Conservation (phyloP, 768 basidiomycete genomes). For the Boletales sp. region DNA sequence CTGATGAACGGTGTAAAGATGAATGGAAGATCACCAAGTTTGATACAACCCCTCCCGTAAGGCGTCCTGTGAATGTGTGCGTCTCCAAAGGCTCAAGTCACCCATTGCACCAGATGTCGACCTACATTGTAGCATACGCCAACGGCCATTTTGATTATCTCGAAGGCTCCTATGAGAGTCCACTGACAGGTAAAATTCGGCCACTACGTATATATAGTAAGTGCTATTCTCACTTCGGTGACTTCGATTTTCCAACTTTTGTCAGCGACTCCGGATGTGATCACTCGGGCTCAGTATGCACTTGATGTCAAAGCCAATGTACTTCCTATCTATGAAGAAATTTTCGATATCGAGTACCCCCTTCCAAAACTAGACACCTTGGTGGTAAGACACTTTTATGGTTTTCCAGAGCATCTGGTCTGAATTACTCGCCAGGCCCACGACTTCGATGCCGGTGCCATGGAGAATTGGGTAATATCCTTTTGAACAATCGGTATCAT, state of each 20-base stretch:
- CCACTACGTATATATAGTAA: slow-evolving; percentile 83
- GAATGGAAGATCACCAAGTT: slow-evolving; percentile 85
- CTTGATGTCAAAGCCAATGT: slow-evolving; percentile 83
- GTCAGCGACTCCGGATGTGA: slow-evolving; percentile 74
- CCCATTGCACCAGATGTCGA: slow-evolving; percentile 59
- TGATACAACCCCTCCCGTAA: slow-evolving; percentile 68
- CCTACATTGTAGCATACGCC: slow-evolving; percentile 86
- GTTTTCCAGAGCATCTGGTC: neutral
- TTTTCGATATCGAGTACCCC: slow-evolving; percentile 91
- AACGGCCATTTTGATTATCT: slow-evolving; percentile 76
- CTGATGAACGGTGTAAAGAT: slow-evolving; percentile 31
- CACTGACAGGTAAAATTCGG: slow-evolving; percentile 72
- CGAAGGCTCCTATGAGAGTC: slow-evolving; percentile 73
- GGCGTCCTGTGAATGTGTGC: slow-evolving; percentile 1
- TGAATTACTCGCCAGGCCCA: slow-evolving; percentile 44
- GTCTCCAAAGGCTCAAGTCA: neutral
- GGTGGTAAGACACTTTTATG: slow-evolving; percentile 46
- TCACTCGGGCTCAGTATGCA: slow-evolving; percentile 81
- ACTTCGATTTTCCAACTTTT: slow-evolving; percentile 3
- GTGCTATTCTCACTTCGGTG: slow-evolving; percentile 9
- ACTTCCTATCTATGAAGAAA: slow-evolving; percentile 85
- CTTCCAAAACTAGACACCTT: slow-evolving; percentile 94
- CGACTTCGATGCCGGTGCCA: slow-evolving; percentile 89
- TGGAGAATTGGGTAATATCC: slow-evolving; percentile 80
- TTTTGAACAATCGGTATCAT: neutral